Conservation (phyloP, 805 yeast species). For the Nakazawaea molendinolei region DNA sequence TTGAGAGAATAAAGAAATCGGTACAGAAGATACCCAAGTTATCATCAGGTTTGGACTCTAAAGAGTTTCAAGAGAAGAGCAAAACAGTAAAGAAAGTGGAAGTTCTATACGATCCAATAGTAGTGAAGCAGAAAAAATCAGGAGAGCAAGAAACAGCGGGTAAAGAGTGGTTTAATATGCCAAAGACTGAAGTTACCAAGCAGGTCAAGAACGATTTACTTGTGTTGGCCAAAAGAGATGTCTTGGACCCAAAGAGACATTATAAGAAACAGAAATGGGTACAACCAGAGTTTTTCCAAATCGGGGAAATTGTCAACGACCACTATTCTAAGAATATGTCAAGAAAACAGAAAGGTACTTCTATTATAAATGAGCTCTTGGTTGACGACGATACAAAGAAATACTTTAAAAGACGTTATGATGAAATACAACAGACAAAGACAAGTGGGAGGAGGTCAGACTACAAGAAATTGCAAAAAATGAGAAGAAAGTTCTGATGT, state of each 20-base stretch:
- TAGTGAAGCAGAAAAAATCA: slow-evolving; percentile 16
- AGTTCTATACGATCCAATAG: slow-evolving; percentile 44
- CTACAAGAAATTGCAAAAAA: slow-evolving; percentile 55
- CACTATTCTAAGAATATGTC: slow-evolving; percentile 61
- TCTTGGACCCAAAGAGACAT: slow-evolving; percentile 91
- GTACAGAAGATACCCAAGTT: slow-evolving; percentile 35
- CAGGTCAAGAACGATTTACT: slow-evolving; percentile 69
- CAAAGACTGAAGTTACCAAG: slow-evolving; percentile 68
- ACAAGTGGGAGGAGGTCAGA: slow-evolving; percentile 60
- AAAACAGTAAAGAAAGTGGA: slow-evolving; percentile 15
- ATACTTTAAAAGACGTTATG: slow-evolving; percentile 81
- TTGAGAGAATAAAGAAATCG: slow-evolving; percentile 29
- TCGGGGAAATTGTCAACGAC: slow-evolving; percentile 83
- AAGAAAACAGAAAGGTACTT: slow-evolving; percentile 66
- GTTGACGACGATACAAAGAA: slow-evolving; percentile 61
- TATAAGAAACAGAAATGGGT: slow-evolving; percentile 82
- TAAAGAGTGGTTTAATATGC: slow-evolving; percentile 73
- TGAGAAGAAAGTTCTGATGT: slow-evolving; percentile 44
- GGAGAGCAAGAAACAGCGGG: slow-evolving; percentile 35
- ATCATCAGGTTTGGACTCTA: slow-evolving; percentile 22
- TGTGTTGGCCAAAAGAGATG: slow-evolving; percentile 79
- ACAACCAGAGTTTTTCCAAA: slow-evolving; percentile 73
- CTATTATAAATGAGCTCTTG: slow-evolving; percentile 77
- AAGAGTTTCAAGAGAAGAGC: slow-evolving; percentile 13
- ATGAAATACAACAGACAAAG: slow-evolving; percentile 64